Percentiles rank a stretch among this genome's conserved stretches.
These are phyloP conservation scores for Vitis labrusca DNA, from an alignment of 164 flowering plant genomes.

Conservation along the genomic window DNA sequence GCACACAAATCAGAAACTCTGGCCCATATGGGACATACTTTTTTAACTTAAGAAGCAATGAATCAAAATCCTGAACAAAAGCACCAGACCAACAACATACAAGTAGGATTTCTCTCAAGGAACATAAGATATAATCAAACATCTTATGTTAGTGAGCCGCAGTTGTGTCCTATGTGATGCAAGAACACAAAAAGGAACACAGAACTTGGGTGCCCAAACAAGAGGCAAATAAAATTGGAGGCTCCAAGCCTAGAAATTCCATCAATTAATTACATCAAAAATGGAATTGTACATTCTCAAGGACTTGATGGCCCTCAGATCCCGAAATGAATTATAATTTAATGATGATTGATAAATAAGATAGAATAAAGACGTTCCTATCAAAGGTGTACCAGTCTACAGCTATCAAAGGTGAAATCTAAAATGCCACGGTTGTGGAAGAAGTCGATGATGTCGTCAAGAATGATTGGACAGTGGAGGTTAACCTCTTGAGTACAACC, in stretches of 20 bases:
- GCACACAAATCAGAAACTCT: slow-evolving; percentile 90
- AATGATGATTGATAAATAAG: no score
- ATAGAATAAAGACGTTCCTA: background rate
- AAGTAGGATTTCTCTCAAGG: background rate
- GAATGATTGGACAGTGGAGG: slow-evolving; percentile 37
- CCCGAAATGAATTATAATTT: no score
- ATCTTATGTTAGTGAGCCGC: background rate
- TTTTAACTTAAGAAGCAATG: slow-evolving; percentile 75
- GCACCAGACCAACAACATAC: background rate
- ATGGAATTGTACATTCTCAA: no score
- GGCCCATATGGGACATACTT: slow-evolving; percentile 82
- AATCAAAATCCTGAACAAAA: slow-evolving; percentile 82
- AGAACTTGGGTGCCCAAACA: background rate
- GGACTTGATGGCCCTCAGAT: no score
- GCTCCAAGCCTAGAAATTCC: background rate
- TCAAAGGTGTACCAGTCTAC: no score
- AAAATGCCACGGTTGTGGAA: slow-evolving; percentile 58
- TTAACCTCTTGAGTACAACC: no score
- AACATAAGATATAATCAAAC: background rate
- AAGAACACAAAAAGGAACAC: background rate
- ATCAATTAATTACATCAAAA: no score
- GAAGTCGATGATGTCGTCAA: slow-evolving; percentile 59
- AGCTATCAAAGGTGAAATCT: slow-evolving; percentile 29
- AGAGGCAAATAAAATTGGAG: background rate
- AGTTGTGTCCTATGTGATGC: background rate